Percentiles rank a stretch among this genome's conserved stretches.
Evolutionary conservation across 1,284 basidiomycete genomes (phyloP).

Genomic region (Leccinum solheimii): DNA sequence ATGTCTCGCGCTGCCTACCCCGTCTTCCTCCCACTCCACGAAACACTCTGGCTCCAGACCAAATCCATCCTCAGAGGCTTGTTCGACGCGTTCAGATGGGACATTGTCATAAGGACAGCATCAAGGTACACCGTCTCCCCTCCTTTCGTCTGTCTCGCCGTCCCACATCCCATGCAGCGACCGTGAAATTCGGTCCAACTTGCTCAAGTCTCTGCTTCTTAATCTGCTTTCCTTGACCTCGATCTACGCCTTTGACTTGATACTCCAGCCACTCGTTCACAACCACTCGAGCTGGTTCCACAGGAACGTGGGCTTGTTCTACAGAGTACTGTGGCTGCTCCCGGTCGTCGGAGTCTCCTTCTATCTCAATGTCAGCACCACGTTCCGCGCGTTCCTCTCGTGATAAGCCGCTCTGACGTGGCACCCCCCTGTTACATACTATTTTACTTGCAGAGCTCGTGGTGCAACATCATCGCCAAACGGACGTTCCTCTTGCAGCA

Average conservation of each 20-base stretch:
- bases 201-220: conserved; percentile 70
- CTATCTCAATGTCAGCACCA: conserved; percentile 68
- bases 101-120: conserved; percentile 56
- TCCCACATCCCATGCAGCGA: conserved; percentile 48
- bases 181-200: conserved; percentile 67
- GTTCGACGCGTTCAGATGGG: conserved; percentile 71
- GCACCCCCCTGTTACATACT: not conserved
- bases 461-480: conserved; percentile 72
- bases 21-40: conserved; percentile 60
- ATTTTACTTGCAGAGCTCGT: conserved; percentile 54
- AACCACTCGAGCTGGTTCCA: conserved; percentile 66
- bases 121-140: conserved; percentile 39
- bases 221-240: conserved; percentile 69
- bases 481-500: conserved; percentile 67
- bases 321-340: conserved; percentile 72
- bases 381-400: conserved; percentile 5
- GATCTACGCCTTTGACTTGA: conserved; percentile 69
- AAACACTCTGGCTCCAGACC: conserved; percentile 59
- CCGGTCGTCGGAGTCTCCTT: conserved; percentile 71
- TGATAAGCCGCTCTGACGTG: conserved; percentile 16
- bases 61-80: conserved; percentile 61
- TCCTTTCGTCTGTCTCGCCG: conserved; percentile 5
- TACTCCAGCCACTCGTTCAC: conserved; percentile 68
- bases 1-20: conserved; percentile 59
- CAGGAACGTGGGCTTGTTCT: conserved; percentile 71